These are phyloP conservation scores for Aspergillus hortae DNA, from an alignment of 2,329 filamentous ascomycete genomes.

Conservation along the genomic window DNA sequence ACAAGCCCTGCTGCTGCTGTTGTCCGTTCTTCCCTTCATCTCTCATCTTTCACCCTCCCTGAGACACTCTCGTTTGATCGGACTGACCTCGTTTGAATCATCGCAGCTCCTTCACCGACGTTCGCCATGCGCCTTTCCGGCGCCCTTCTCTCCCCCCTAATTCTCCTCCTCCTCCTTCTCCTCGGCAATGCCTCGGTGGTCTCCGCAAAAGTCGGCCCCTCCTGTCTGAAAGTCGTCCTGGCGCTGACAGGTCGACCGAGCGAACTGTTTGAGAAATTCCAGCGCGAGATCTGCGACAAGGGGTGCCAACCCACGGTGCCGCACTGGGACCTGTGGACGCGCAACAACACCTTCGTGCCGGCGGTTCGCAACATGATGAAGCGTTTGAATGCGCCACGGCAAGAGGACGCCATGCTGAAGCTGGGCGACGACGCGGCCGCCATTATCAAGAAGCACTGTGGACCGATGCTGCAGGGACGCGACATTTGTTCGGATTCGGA, in stretches of 20 bases:
- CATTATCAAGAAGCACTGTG: conserved; percentile 30
- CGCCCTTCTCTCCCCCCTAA: conserved; percentile 10
- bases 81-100: background rate
- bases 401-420: conserved; percentile 28
- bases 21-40: background rate
- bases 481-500: conserved; percentile 31
- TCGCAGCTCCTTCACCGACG: background rate
- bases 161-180: conserved; percentile 18
- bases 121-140: conserved; percentile 18
- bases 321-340: conserved; percentile 36
- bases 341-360: conserved; percentile 33
- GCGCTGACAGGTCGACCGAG: conserved; percentile 44
- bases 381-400: conserved; percentile 26
- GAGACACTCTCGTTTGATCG: background rate
- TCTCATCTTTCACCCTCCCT: background rate
- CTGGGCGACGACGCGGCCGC: conserved; percentile 34
- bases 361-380: conserved; percentile 32
- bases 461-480: conserved; percentile 25
- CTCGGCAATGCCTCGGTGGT: conserved; percentile 7
- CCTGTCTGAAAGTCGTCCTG: conserved; percentile 83
- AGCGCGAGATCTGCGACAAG: conserved; percentile 30
- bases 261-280: conserved; percentile 31
- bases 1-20: too few species aligned
- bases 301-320: conserved; percentile 33
- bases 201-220: conserved; percentile 48